Conservation (phyloP, 768 basidiomycete species). For the Pleurotus citrinopileatus region DNA sequence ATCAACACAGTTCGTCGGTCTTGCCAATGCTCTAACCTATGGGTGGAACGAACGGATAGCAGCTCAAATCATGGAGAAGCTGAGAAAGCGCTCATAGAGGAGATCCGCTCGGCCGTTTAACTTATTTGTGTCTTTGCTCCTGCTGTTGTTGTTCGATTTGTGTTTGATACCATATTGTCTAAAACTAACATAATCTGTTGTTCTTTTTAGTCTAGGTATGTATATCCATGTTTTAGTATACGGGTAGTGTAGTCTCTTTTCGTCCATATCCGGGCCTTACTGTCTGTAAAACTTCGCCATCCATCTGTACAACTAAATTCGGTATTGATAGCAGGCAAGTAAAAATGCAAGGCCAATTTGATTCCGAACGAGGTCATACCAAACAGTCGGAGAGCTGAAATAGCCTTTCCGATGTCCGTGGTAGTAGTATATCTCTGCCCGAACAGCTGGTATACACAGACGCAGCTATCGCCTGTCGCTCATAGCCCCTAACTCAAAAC, state of each 20-base stretch:
- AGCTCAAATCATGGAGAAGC: constrained; percentile 5
- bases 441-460: too few relatives aligned
- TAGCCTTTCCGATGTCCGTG: too few relatives aligned
- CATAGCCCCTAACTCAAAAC: too few relatives aligned
- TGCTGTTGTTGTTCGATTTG: not conserved
- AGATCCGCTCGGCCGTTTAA: too few relatives aligned
- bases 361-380: too few relatives aligned
- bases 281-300: not conserved
- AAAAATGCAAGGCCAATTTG: too few relatives aligned
- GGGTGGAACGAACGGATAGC: constrained; percentile 16
- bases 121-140: not conserved
- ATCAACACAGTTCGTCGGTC: constrained; percentile 13
- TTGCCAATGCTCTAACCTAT: constrained; percentile 15
- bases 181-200: not conserved
- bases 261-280: not conserved
- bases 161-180: not conserved
- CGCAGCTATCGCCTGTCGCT: too few relatives aligned
- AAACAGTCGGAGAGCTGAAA: too few relatives aligned
- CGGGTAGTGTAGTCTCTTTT: not conserved
- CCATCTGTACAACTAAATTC: not conserved
- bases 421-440: too few relatives aligned
- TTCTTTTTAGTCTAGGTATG: not conserved
- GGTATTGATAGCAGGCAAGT: too few relatives aligned
- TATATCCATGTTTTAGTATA: not conserved
- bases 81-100: not conserved